Percentiles rank a stretch among this genome's conserved stretches.
Evolutionary conservation across 768 basidiomycete species (phyloP).

Genomic region (Trametes coccinea): DNA sequence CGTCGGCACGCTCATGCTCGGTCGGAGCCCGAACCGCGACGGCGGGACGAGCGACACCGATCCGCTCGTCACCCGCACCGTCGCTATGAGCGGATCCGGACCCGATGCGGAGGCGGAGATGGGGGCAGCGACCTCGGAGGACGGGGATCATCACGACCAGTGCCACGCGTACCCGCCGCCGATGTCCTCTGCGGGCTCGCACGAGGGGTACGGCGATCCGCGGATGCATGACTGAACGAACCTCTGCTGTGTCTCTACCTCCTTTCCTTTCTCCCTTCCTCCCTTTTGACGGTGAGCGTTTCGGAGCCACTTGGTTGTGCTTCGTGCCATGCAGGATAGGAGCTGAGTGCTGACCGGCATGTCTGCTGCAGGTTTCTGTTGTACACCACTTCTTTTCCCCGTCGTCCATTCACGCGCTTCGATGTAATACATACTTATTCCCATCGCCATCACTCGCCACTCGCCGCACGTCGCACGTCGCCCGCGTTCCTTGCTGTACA

Average conservation of each 20-base stretch:
- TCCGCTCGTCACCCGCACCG: neutral
- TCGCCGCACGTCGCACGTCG: too few relatives aligned
- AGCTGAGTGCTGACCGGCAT: too few relatives aligned
- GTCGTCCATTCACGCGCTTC: too few relatives aligned
- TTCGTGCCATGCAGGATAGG: too few relatives aligned
- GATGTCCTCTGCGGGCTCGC: conserved; percentile 6
- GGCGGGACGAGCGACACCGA: conserved; percentile 14
- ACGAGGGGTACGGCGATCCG: neutral
- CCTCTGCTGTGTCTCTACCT: neutral
- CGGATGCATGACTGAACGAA: neutral
- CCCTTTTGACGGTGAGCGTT: too few relatives aligned
- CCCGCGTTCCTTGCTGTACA: too few relatives aligned
- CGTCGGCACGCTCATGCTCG: neutral
- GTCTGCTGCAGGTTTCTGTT: too few relatives aligned
- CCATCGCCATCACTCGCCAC: too few relatives aligned
- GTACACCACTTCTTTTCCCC: too few relatives aligned
- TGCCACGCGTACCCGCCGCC: conserved; percentile 1
- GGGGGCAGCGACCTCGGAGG: neutral
- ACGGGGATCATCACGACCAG: neutral
- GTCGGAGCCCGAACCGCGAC: conserved; percentile 7
- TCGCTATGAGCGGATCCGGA: neutral
- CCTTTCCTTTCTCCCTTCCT: too few relatives aligned
- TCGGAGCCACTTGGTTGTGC: too few relatives aligned
- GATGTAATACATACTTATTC: too few relatives aligned
- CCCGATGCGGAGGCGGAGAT: neutral